phyloP scores from a whole-genome alignment of 2,329 filamentous ascomycete species.

The Colletotrichum agaves region DNA sequence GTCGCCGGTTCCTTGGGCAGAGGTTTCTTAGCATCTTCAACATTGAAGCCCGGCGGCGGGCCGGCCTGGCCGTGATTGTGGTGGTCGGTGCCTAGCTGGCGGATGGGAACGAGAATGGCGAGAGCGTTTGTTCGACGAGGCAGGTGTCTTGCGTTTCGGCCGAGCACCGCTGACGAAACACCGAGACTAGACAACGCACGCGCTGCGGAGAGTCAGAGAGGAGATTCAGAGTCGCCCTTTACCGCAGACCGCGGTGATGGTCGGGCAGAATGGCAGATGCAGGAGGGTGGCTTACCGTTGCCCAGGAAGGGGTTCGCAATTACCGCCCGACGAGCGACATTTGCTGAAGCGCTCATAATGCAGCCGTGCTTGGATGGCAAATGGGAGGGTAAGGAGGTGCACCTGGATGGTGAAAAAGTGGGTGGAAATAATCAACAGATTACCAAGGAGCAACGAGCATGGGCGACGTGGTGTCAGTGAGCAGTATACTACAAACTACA shows the following conservation, averaged over 20 bases:
- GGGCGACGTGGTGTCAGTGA: slow-evolving; percentile 6
- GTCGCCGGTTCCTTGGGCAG: slow-evolving; percentile 66
- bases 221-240: background rate
- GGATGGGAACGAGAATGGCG: slow-evolving; percentile 66
- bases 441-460: slow-evolving; percentile 22
- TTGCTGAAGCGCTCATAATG: slow-evolving; percentile 66
- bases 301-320: slow-evolving; percentile 63
- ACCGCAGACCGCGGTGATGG: slow-evolving; percentile 5
- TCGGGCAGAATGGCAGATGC: slow-evolving; percentile 24
- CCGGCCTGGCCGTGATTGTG: slow-evolving; percentile 65
- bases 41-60: slow-evolving; percentile 90
- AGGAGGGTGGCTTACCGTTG: slow-evolving; percentile 52
- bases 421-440: background rate
- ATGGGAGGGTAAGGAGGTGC: background rate
- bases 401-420: slow-evolving; percentile 9
- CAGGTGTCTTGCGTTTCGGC: slow-evolving; percentile 58
- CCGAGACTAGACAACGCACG: slow-evolving; percentile 59
- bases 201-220: slow-evolving; percentile 51
- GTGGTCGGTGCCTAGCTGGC: slow-evolving; percentile 68
- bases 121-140: slow-evolving; percentile 60
- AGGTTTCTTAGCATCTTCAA: slow-evolving; percentile 89
- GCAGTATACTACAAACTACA: slow-evolving; percentile 26
- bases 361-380: slow-evolving; percentile 19
- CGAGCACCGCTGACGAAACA: slow-evolving; percentile 58
- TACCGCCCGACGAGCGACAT: slow-evolving; percentile 65